These are phyloP conservation scores for Myxozyma melibiosi DNA, from an alignment of 805 yeast species.

Conservation along the genomic window DNA sequence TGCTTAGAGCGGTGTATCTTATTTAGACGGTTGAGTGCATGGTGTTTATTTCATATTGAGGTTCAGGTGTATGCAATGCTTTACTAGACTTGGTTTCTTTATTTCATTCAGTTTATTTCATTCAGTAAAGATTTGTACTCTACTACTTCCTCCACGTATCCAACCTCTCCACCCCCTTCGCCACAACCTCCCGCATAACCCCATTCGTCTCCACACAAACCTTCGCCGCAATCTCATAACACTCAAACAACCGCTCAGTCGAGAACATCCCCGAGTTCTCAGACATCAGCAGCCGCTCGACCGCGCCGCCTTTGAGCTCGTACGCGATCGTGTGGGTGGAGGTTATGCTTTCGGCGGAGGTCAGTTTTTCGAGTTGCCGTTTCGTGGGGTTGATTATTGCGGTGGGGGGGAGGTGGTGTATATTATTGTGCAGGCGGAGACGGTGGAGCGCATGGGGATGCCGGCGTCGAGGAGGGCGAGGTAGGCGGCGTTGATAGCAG, in stretches of 20 bases:
- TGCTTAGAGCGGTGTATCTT: not conserved
- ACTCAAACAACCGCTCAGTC: conserved; percentile 54
- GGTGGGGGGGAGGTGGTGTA: conserved; percentile 13
- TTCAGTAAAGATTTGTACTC: not conserved
- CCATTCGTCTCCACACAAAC: conserved; percentile 51
- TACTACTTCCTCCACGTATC: conserved; percentile 14
- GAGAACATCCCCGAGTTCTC: conserved; percentile 76
- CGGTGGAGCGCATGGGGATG: conserved; percentile 53
- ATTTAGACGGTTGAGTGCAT: not conserved
- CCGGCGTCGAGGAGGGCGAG: conserved; percentile 82
- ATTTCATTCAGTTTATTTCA: not conserved
- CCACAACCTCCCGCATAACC: conserved; percentile 51
- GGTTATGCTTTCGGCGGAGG: conserved; percentile 4
- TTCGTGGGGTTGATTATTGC: conserved; percentile 50
- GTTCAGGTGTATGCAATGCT: not conserved
- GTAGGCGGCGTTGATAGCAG: conserved; percentile 70
- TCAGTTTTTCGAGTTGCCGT: conserved; percentile 44
- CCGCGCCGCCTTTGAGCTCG: conserved; percentile 53
- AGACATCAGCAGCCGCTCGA: conserved; percentile 60
- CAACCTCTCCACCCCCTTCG: conserved; percentile 3
- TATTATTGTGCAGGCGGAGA: conserved; percentile 24
- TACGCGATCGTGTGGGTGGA: conserved; percentile 72
- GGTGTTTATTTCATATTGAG: not conserved
- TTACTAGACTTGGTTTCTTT: not conserved
- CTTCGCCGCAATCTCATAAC: conserved; percentile 55